These are phyloP conservation scores for Mrakia hoshinonis DNA, from an alignment of 768 basidiomycete species.

Conservation along the genomic window DNA sequence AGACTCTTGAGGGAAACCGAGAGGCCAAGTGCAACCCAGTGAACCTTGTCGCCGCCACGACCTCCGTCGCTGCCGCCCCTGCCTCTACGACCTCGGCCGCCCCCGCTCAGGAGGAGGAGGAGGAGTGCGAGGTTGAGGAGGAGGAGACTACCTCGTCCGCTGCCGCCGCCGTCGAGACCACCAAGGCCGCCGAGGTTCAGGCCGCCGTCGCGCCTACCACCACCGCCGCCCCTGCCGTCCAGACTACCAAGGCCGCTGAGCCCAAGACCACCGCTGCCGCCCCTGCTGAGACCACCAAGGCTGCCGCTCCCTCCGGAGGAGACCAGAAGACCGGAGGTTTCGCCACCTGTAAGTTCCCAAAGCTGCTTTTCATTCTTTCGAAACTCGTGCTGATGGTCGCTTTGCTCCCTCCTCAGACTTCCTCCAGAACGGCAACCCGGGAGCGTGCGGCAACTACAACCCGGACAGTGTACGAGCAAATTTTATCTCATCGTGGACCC, in stretches of 20 bases:
- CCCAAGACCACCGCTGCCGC: constrained; percentile 24
- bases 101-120: constrained; percentile 49
- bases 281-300: constrained; percentile 26
- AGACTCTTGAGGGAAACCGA: constrained; percentile 47
- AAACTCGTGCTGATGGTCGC: no score
- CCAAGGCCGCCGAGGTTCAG: constrained; percentile 38
- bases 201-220: constrained; percentile 1
- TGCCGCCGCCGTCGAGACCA: constrained; percentile 28
- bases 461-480: neutral
- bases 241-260: constrained; percentile 23
- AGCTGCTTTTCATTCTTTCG: neutral
- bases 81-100: constrained; percentile 45
- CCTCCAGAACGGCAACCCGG: constrained; percentile 21
- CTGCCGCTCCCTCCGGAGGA: constrained; percentile 32
- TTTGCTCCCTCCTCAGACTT: neutral
- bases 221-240: constrained; percentile 31
- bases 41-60: constrained; percentile 48
- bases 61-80: constrained; percentile 49
- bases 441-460: constrained; percentile 60
- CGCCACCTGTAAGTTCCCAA: neutral
- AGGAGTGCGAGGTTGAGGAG: neutral
- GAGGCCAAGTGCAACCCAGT: constrained; percentile 51
- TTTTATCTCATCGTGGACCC: no score
- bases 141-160: neutral
- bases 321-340: constrained; percentile 34